A percentile compares a stretch with the other conserved stretches of the same genome.
phyloP scores from a whole-genome alignment of 192 early-diverging fungal species.

The Entomortierella lignicola region DNA sequence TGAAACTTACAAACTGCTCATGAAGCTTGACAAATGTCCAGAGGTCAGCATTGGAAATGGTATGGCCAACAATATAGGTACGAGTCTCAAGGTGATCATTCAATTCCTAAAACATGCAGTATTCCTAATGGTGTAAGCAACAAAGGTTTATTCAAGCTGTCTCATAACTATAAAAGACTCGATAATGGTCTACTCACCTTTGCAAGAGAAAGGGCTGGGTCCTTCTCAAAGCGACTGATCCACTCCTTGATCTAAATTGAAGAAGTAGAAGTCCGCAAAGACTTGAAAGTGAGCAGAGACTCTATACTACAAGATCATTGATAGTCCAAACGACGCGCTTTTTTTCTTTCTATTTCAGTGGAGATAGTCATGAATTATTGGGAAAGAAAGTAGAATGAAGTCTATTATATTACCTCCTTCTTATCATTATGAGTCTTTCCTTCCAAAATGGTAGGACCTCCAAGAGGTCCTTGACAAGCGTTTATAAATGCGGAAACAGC shows the following conservation, averaged over 20 bases:
- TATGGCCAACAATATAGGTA: constrained; percentile 77
- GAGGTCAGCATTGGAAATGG: constrained; percentile 73
- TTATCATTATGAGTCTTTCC: constrained; percentile 35
- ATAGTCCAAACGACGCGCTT: not conserved
- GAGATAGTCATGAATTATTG: not conserved
- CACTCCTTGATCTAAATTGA: constrained; percentile 36
- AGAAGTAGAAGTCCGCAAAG: not conserved
- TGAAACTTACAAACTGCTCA: constrained; percentile 63
- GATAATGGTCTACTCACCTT: constrained; percentile 21
- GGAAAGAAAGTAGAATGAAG: not conserved
- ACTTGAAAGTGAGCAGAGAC: too few relatives aligned
- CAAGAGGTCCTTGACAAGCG: constrained; percentile 37
- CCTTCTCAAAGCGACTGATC: constrained; percentile 51
- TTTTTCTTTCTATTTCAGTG: not conserved
- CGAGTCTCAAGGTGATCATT: constrained; percentile 71
- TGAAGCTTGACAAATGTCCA: constrained; percentile 75
- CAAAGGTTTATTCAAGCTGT: too few relatives aligned
- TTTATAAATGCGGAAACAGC: constrained; percentile 37
- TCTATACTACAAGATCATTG: not conserved
- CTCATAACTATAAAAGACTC: too few relatives aligned
- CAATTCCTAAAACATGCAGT: constrained; percentile 62
- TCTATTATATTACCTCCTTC: constrained; percentile 31
- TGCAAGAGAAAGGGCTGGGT: constrained; percentile 30
- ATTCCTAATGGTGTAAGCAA: too few relatives aligned
- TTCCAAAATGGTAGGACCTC: constrained; percentile 23